Evolutionary conservation across 106 monocot species (phyloP).

Genomic region (Allium cepa): DNA sequence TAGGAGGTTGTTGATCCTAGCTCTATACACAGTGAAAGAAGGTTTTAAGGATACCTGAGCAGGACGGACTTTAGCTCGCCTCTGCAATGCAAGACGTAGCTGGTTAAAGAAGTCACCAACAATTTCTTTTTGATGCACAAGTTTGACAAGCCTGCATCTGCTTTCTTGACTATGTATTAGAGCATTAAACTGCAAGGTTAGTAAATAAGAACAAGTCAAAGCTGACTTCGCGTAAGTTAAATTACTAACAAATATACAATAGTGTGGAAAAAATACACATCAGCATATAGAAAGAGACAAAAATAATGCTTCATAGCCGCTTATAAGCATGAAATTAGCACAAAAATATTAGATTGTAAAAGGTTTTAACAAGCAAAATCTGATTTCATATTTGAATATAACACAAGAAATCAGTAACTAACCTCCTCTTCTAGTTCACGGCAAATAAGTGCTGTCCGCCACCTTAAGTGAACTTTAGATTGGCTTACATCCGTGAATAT

Average conservation of each 20-base stretch:
- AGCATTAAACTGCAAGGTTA: slow-evolving; percentile 71
- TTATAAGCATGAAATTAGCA: too few relatives aligned
- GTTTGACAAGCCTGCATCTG: slow-evolving; percentile 46
- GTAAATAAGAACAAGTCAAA: neutral
- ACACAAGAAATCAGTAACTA: slow-evolving; percentile 3
- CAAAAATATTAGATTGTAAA: too few relatives aligned
- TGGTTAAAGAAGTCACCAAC: slow-evolving; percentile 93
- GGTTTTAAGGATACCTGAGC: slow-evolving; percentile 54
- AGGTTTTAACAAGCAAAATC: too few relatives aligned
- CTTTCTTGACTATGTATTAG: slow-evolving; percentile 46
- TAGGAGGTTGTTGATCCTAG: too few relatives aligned
- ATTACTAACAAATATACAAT: too few relatives aligned
- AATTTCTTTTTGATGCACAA: slow-evolving; percentile 83
- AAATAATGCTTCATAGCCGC: too few relatives aligned
- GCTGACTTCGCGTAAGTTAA: too few relatives aligned
- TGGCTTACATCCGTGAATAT: slow-evolving; percentile 98
- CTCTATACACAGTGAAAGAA: neutral
- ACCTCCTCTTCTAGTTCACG: slow-evolving; percentile 98
- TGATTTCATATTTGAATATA: too few relatives aligned
- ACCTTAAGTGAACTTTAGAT: slow-evolving; percentile 92
- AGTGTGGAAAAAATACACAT: too few relatives aligned
- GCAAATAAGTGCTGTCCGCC: slow-evolving; percentile 93
- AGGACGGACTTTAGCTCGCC: slow-evolving; percentile 56
- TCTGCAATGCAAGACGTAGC: slow-evolving; percentile 75
- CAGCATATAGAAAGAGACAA: too few relatives aligned